phyloP scores from a whole-genome alignment of 2,329 filamentous ascomycete species.

The Claviceps sorghi region DNA sequence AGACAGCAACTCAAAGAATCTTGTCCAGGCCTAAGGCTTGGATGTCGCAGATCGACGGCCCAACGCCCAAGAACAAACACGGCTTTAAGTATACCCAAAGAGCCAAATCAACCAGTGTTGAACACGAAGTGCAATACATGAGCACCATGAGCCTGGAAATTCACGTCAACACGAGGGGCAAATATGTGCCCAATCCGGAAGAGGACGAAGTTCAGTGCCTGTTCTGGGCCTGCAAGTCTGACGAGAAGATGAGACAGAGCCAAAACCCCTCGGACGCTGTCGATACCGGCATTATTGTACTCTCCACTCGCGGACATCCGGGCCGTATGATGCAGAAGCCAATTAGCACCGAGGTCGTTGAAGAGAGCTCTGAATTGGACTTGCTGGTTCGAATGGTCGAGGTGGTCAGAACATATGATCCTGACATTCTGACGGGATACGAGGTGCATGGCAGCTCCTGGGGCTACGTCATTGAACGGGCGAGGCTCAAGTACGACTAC shows the following conservation, averaged over 20 bases:
- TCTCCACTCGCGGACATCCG: slow-evolving; percentile 48
- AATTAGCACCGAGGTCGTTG: slow-evolving; percentile 48
- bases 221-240: slow-evolving; percentile 79
- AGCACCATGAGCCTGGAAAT: slow-evolving; percentile 89
- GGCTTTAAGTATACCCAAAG: slow-evolving; percentile 79
- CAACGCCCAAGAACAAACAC: slow-evolving; percentile 68
- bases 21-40: slow-evolving; percentile 20
- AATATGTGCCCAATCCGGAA: slow-evolving; percentile 74
- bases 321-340: slow-evolving; percentile 48
- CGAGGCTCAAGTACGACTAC: slow-evolving; percentile 72
- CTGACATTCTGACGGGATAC: slow-evolving; percentile 86
- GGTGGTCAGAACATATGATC: slow-evolving; percentile 70
- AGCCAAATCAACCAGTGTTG: slow-evolving; percentile 56
- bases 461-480: slow-evolving; percentile 90
- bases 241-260: slow-evolving; percentile 32
- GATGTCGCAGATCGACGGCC: slow-evolving; percentile 75
- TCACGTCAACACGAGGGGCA: slow-evolving; percentile 74
- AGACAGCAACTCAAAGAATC: slow-evolving; percentile 7
- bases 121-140: slow-evolving; percentile 86
- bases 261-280: slow-evolving; percentile 31
- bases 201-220: slow-evolving; percentile 78
- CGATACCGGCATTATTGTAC: slow-evolving; percentile 56
- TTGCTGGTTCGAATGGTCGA: slow-evolving; percentile 75
- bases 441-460: slow-evolving; percentile 89
- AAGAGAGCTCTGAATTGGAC: slow-evolving; percentile 70